phyloP scores from a whole-genome alignment of 106 monocot genomes.

The Chionographis japonica region DNA sequence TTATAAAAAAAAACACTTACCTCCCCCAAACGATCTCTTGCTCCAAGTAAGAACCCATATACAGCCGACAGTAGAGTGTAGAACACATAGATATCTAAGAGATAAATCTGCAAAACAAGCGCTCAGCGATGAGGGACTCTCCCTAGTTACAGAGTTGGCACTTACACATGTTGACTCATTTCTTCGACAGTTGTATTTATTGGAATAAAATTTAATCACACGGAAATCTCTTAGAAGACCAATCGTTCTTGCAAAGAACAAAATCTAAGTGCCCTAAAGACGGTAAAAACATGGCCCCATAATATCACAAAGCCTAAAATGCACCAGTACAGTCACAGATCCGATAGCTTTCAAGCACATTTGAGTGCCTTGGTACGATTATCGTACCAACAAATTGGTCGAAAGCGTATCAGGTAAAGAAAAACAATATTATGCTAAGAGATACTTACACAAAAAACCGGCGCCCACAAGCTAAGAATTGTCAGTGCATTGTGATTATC shows the following conservation, averaged over 20 bases:
- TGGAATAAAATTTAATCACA: too few relatives aligned
- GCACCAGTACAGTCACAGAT: too few relatives aligned
- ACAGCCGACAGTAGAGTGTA: slow-evolving; percentile 79
- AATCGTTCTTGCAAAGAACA: too few relatives aligned
- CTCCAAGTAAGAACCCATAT: slow-evolving; percentile 84
- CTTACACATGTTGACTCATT: too few relatives aligned
- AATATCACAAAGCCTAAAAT: too few relatives aligned
- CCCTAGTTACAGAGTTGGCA: too few relatives aligned
- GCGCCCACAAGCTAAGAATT: slow-evolving; percentile 83
- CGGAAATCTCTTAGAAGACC: too few relatives aligned
- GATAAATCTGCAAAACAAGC: slow-evolving; percentile 66
- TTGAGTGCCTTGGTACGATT: too few relatives aligned
- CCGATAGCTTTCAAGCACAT: too few relatives aligned
- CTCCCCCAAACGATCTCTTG: slow-evolving; percentile 85
- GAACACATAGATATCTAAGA: slow-evolving; percentile 81
- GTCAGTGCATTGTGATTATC: slow-evolving; percentile 94
- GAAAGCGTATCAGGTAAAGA: background rate
- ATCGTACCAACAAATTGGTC: background rate
- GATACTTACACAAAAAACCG: slow-evolving; percentile 70
- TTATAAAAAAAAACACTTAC: slow-evolving; percentile 13
- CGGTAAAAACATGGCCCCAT: too few relatives aligned
- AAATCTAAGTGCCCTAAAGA: too few relatives aligned
- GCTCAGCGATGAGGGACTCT: background rate
- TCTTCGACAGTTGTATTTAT: too few relatives aligned
- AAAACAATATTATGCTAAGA: background rate